Base-by-base conservation (phyloP, 1,284 basidiomycete genomes). In the Tilletia caries region DNA sequence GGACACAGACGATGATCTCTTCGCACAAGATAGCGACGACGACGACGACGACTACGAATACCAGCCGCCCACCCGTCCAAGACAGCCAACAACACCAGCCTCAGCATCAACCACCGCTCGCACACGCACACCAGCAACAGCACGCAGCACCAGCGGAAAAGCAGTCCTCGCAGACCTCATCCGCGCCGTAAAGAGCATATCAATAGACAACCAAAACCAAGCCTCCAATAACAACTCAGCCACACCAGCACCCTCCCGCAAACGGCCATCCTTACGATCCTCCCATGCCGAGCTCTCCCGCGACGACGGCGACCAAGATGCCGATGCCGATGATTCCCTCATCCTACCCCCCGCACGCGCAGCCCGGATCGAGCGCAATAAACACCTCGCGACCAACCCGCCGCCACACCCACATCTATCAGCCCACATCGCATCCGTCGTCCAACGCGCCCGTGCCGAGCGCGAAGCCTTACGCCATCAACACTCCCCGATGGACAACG, bases 361-460 rank as follows among this genome's bases (percentile, higher is more conserved):
- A 50, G 20, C 48, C 2, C 48, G 48, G 12, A 6, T 41, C 3
- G 48, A 25, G 6, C 48, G 41, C 41, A 65, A 32, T 13, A 29
- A 3, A 64, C 8, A 41, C 37, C 37, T 8, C 41, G 12, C 33
- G 10, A 10, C 15, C 20, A 4, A 64, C n/a, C 33, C 15, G 29
- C 23, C n/a, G 10, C 41, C 43, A 23, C 65, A 48, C 4, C 33
- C 41, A 8, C 10, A 32, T 23, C 65, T 32, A 54, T 12, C 32
- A 32, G 50, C 44, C 44, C 44, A 67, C 33, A 52, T 48, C 66
- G n/a, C n/a, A 65, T 20, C 29, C 32, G 58, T 78, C 12, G 70
- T 79, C 5, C 65, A 70, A 27, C 69, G 70, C 2, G 77, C 77
- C 0, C 75, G 71, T 27, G 52, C 64, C 0, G 72, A 77, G 43